Conservation (phyloP, 2,329 filamentous ascomycete genomes). For the Colletotrichum phormii region DNA sequence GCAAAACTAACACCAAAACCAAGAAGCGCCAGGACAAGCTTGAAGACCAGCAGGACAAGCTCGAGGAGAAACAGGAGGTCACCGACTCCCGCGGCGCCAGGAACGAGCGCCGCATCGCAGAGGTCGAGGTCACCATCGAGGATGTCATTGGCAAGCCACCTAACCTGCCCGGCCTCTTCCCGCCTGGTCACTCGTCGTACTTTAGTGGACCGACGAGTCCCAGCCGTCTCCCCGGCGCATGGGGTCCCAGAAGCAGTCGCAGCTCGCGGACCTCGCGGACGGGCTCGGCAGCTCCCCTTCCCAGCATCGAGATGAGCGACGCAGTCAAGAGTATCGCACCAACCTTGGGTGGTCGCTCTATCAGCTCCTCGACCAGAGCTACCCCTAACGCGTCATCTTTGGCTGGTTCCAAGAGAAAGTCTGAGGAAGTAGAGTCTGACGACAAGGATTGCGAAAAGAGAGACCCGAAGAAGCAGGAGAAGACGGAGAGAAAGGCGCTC, state of each 20-base stretch:
- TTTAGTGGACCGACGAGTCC: slow-evolving; percentile 7
- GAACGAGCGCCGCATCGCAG: slow-evolving; percentile 3
- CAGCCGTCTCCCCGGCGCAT: background rate
- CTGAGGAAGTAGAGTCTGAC: background rate
- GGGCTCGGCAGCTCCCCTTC: background rate
- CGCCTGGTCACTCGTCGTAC: background rate
- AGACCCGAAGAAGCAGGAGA: background rate
- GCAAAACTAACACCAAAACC: background rate
- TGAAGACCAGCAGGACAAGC: slow-evolving; percentile 1
- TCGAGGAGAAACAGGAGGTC: slow-evolving; percentile 19
- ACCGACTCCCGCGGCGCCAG: slow-evolving; percentile 11
- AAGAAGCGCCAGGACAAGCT: background rate
- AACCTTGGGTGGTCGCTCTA: background rate
- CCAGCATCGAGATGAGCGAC: background rate
- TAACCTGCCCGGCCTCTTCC: background rate
- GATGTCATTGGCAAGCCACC: background rate
- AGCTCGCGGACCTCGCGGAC: background rate
- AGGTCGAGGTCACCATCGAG: background rate
- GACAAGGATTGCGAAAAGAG: background rate
- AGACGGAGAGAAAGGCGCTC: background rate
- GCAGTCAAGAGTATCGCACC: background rate
- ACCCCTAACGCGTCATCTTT: background rate
- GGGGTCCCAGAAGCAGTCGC: background rate
- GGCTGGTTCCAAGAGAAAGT: background rate
- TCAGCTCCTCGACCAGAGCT: background rate